phyloP scores from a whole-genome alignment of 495 filamentous ascomycete species.

The Barbatosphaeria neglecta region DNA sequence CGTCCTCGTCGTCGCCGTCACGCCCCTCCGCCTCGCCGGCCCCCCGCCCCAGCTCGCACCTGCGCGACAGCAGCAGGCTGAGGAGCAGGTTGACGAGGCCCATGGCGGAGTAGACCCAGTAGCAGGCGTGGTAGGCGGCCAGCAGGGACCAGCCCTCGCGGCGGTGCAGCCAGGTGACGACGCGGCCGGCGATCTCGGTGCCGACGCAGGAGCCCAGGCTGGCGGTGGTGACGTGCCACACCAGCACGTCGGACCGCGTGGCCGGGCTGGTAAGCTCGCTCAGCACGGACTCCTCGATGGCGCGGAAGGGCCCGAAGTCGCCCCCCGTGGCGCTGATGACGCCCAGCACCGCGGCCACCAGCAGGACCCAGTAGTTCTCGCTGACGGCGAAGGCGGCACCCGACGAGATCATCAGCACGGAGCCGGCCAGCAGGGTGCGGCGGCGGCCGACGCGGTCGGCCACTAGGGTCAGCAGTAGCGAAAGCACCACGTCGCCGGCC shows the following conservation, averaged over 20 bases:
- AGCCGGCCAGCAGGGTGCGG: conserved; percentile 52
- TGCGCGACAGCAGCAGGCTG: conserved; percentile 17
- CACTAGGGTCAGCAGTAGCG: conserved; percentile 61
- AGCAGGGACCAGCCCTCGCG: conserved; percentile 19
- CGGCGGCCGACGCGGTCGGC: conserved; percentile 66
- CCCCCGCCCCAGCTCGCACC: conserved; percentile 22
- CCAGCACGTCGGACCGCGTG: conserved; percentile 60
- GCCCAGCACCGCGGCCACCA: conserved; percentile 65
- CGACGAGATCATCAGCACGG: conserved; percentile 53
- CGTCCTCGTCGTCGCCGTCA: not conserved
- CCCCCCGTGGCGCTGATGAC: conserved; percentile 72
- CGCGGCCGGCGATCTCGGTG: conserved; percentile 23
- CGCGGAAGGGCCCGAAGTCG: conserved; percentile 74
- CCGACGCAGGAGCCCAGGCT: conserved; percentile 20
- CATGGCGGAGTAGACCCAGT: conserved; percentile 23
- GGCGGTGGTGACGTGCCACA: conserved; percentile 60
- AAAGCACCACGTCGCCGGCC: conserved; percentile 65
- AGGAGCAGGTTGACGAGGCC: conserved; percentile 21
- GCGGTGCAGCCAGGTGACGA: conserved; percentile 19
- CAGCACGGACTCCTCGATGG: conserved; percentile 71
- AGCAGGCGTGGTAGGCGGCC: conserved; percentile 27
- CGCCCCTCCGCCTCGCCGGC: not conserved
- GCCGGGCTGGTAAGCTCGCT: conserved; percentile 57
- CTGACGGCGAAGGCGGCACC: conserved; percentile 57
- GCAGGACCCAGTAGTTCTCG: conserved; percentile 62